Percentiles rank a stretch among this genome's conserved stretches.
phyloP scores from a whole-genome alignment of 331 rosid species.

The Cucumis variabilis region DNA sequence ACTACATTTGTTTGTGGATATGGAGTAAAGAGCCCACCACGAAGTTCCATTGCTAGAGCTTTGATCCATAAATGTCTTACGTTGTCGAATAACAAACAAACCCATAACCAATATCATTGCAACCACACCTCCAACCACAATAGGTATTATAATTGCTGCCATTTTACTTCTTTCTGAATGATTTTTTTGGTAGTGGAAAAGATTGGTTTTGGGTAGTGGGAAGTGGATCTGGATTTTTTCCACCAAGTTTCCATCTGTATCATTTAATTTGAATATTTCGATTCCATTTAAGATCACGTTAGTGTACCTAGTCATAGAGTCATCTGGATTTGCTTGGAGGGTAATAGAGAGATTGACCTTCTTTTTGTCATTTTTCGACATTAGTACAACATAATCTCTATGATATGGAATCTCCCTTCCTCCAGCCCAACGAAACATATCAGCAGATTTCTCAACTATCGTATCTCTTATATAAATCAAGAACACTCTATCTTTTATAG shows the following conservation, averaged over 20 bases:
- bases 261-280: slow-evolving; percentile 70
- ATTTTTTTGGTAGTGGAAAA: neutral
- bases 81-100: slow-evolving; percentile 26
- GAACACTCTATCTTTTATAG: neutral
- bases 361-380: neutral
- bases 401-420: slow-evolving; percentile 3
- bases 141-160: neutral
- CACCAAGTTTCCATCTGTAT: slow-evolving; percentile 40
- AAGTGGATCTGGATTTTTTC: slow-evolving; percentile 53
- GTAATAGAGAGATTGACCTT: slow-evolving; percentile 38
- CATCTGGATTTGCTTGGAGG: slow-evolving; percentile 35
- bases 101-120: slow-evolving; percentile 11
- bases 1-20: slow-evolving; percentile 35
- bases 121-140: slow-evolving; percentile 31
- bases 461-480: slow-evolving; percentile 35
- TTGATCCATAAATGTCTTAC: neutral
- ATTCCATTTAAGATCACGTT: slow-evolving; percentile 67
- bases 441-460: neutral
- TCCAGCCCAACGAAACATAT: slow-evolving; percentile 26
- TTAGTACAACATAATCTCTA: slow-evolving; percentile 20
- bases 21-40: slow-evolving; percentile 20
- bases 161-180: neutral
- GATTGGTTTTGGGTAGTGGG: neutral
- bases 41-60: neutral
- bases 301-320: rapidly evolving